Evolutionary conservation across 2,329 filamentous ascomycete species (phyloP).

Genomic region (Fusarium bactridioides): DNA sequence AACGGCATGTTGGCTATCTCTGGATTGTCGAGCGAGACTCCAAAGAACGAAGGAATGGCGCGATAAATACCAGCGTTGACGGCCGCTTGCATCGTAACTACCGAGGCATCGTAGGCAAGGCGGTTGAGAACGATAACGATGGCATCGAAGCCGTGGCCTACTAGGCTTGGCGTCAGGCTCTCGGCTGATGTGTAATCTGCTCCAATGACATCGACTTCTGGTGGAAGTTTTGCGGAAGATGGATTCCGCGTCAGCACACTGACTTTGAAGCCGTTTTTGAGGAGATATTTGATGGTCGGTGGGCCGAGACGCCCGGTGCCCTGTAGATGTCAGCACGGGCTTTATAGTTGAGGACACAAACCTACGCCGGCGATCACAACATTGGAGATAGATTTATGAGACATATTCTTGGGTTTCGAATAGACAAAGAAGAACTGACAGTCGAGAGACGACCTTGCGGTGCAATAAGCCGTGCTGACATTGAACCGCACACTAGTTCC

Average conservation of each 20-base stretch:
- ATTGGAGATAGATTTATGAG: not conserved
- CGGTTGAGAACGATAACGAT: constrained; percentile 6
- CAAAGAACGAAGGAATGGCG: constrained; percentile 3
- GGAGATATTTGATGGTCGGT: not conserved
- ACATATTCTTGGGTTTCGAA: not conserved
- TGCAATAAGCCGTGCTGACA: not conserved
- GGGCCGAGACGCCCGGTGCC: constrained; percentile 9
- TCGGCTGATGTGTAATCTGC: constrained; percentile 4
- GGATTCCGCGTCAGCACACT: not conserved
- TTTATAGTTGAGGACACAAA: accelerated
- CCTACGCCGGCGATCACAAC: not conserved
- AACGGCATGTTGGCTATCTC: constrained; percentile 16
- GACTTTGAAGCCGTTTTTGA: not conserved
- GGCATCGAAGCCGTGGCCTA: not conserved
- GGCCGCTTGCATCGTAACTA: not conserved
- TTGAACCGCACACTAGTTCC: accelerated
- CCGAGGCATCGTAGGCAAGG: not conserved
- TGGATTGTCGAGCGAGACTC: not conserved
- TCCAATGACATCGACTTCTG: not conserved
- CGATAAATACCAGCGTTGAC: not conserved
- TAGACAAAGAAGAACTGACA: accelerated
- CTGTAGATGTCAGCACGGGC: accelerated
- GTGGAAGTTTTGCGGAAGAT: not conserved
- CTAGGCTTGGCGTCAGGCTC: not conserved
- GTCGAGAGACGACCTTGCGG: accelerated